phyloP scores from a whole-genome alignment of 106 monocot genomes.

The Hemerocallis citrina region DNA sequence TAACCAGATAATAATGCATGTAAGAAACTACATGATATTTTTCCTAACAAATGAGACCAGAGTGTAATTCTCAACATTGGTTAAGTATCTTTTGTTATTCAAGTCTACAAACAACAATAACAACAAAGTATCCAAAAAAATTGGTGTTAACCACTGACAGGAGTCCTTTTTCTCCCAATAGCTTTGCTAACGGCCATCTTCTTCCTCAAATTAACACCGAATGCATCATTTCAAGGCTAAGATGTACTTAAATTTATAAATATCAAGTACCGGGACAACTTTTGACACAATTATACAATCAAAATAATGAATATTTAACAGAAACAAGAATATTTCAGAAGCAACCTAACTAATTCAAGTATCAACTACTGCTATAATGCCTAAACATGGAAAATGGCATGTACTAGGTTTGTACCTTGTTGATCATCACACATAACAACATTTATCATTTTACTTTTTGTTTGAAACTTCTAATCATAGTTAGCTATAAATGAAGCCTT shows the following conservation, averaged over 20 bases:
- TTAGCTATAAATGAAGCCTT: neutral
- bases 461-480: neutral
- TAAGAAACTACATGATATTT: neutral
- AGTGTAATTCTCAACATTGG: too few relatives aligned
- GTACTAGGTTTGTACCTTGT: neutral
- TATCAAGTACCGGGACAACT: neutral
- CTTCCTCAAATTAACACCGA: too few relatives aligned
- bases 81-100: too few relatives aligned
- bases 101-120: too few relatives aligned
- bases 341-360: neutral
- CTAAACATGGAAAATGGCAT: neutral
- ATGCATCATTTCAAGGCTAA: neutral
- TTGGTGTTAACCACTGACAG: too few relatives aligned
- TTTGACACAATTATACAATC: neutral
- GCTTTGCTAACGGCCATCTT: too few relatives aligned
- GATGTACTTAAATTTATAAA: neutral
- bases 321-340: neutral
- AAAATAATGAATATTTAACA: neutral
- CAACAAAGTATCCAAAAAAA: too few relatives aligned
- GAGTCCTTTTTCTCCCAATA: too few relatives aligned
- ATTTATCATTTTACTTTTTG: neutral
- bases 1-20: too few relatives aligned
- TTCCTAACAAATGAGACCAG: neutral
- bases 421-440: neutral
- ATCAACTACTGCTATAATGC: neutral